These are phyloP conservation scores for Chlorencoelia australis DNA, from an alignment of 2,329 filamentous ascomycete genomes.

Conservation along the genomic window DNA sequence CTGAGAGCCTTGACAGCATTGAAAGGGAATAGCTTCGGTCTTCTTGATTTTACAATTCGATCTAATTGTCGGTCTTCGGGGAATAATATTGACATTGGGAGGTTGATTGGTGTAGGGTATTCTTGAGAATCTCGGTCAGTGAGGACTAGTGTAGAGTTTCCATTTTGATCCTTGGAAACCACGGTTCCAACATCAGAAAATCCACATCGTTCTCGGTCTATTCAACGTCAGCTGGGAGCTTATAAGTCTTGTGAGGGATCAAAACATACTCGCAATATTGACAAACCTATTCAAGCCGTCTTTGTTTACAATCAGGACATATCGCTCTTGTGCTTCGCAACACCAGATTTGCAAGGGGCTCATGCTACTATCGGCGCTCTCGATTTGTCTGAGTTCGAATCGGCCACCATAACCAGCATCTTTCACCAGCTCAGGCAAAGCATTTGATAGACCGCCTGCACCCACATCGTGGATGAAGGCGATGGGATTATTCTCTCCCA, in stretches of 20 bases:
- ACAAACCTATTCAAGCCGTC: constrained; percentile 70
- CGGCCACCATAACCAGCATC: constrained; percentile 84
- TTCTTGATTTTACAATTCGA: constrained; percentile 60
- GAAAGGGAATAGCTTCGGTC: constrained; percentile 58
- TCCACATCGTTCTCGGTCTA: constrained; percentile 75
- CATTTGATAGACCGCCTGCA: constrained; percentile 75
- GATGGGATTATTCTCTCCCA: constrained; percentile 81
- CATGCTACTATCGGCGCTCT: constrained; percentile 84
- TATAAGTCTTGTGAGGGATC: neutral
- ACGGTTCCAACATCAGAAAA: constrained; percentile 87
- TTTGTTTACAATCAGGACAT: constrained; percentile 79
- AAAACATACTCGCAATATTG: constrained; percentile 46
- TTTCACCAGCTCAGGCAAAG: constrained; percentile 80
- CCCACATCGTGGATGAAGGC: constrained; percentile 97
- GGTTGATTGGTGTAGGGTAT: constrained; percentile 71
- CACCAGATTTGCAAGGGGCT: constrained; percentile 97
- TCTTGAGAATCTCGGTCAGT: constrained; percentile 70
- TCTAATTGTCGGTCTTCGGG: constrained; percentile 79
- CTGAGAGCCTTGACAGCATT: constrained; percentile 57
- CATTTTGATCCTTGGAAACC: constrained; percentile 47
- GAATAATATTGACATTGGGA: constrained; percentile 82
- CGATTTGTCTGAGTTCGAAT: constrained; percentile 90
- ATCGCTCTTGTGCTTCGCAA: constrained; percentile 92
- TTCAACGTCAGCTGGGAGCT: constrained; percentile 6
- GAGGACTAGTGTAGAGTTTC: constrained; percentile 65